Evolutionary conservation across 306 rosid species (phyloP), one percentile per base, ranked within the genome.

Genomic region (Vigna angularis): DNA sequence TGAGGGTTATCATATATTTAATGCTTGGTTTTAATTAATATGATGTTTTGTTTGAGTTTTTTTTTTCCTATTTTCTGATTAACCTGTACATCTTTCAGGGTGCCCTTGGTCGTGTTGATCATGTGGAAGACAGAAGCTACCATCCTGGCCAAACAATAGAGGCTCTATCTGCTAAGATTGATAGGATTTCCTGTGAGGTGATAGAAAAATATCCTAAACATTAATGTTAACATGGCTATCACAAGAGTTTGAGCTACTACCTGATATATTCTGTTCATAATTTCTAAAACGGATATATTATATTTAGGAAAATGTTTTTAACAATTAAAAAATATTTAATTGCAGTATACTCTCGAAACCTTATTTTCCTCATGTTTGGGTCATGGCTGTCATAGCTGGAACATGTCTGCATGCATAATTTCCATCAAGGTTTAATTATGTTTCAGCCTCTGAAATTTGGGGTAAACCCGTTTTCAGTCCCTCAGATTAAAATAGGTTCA

Each of bases 121-220:
- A 58, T 4, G 65, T 74, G 2, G 90, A 89, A 75, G 88, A 86
- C 36, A 71, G 44, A 76, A 81, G 51, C 32, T 61, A 72, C 42
- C 85, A n/a, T 32, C 51, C 83, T 22, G 50, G 81, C 52, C 70
- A 85, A 83, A 63, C 69, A 30, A 72, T 88, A 73, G 91, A 90
- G 69, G 70, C 78, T 11, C 58, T 90, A 47, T 63, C 89, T 38
- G 79, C 77, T 55, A 83, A 81, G 80, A 90, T 90, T 66, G 92
- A 88, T 70, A 74, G 92, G 20, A 81, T 90, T 83, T 48, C 90
- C 24, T 58, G 81, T 14, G 91, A 90, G 94, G 92, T 90, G 22
- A 77, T 20, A 52, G 15, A 8, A 50, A 56, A 69, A 58, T 15
- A 51, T 12, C 22, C 9, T 70, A 53, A 13, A 72, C 8, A 47